Conservation (phyloP, 306 rosid species). For the Fragaria iinumae region DNA sequence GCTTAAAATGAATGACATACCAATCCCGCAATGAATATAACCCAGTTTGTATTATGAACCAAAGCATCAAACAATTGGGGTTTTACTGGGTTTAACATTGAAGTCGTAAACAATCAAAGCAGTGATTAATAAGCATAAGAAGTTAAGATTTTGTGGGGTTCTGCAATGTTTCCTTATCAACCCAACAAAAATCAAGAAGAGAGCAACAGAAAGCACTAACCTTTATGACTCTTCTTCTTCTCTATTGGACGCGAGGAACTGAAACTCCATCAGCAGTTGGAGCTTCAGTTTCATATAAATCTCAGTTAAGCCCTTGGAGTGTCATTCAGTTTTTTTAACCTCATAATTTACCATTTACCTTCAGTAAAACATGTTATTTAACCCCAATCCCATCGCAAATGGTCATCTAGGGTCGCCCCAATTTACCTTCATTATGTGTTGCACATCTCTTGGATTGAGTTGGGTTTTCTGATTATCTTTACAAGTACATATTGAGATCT, state of each 20-base stretch:
- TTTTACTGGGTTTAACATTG: slow-evolving; percentile 9
- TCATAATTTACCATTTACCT: not conserved
- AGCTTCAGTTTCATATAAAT: not conserved
- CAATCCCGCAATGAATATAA: not conserved
- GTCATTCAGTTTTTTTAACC: not conserved
- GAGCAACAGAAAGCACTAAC: not conserved
- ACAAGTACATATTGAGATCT: not conserved
- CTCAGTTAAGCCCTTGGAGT: not conserved
- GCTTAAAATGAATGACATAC: not conserved
- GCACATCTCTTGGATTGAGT: not conserved
- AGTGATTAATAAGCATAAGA: not conserved
- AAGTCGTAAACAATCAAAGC: not conserved
- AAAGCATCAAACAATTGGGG: not conserved
- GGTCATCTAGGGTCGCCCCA: not conserved
- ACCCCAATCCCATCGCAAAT: not conserved
- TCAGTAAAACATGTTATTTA: not conserved
- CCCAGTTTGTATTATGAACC: not conserved
- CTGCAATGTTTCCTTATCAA: not conserved
- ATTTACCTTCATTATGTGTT: too few species aligned
- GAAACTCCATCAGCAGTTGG: not conserved
- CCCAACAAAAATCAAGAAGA: not conserved
- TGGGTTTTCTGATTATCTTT: not conserved
- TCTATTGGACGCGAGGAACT: not conserved
- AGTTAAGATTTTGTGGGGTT: not conserved
- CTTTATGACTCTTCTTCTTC: slow-evolving; percentile 8